Evolutionary conservation across 768 basidiomycete species (phyloP), one percentile per base, ranked within the genome.

Genomic region (Leccinum subgranulosum): DNA sequence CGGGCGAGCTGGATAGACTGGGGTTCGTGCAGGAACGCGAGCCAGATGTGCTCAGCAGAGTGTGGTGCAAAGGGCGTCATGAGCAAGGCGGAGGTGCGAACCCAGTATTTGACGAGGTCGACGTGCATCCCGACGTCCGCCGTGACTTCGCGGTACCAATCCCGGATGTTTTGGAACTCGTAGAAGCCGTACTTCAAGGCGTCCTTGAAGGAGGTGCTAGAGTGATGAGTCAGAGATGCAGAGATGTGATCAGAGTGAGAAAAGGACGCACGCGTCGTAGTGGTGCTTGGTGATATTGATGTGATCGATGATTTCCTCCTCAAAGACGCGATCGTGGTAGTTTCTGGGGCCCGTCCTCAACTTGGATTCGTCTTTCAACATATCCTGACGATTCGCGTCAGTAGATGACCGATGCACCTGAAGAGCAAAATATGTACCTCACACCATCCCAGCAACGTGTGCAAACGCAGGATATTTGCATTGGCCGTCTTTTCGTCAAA

Each of bases 401-500:
- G 45, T 4, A n/a, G 28, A 45, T 23, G 28, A 6, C 19, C 9
- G 39, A 31, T 14, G 25, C 14, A 4, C 11, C 48, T 49, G 4
- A 57, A 31, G 49, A 49, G 47, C 43, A 39, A 7, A n/a, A 14
- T 3, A 69, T 81, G n/a, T 28, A 93, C 93, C 75, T 96, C 89
- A 65, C 92, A 94, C 95, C 96, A 99, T 4, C 80, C 81, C 62
- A 94, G 78, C 66, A 97, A 76, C 0, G 96, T 98, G 70, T 95
- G 89, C 60, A 99, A 77, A 52, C 97, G 83, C 69, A 98, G 73
- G 69, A 99, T 98, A 60, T 92, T 94, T 11, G 97, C 94, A 70
- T 98, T 99, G 17, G 97, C 97, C 6, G 89, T 91, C 77, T 94
- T 91, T 80, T 98, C 96, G 69, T 99, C 97, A 66, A 98, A 99